Base-by-base conservation (phyloP, 768 basidiomycete genomes). In the Russula earlei region DNA sequence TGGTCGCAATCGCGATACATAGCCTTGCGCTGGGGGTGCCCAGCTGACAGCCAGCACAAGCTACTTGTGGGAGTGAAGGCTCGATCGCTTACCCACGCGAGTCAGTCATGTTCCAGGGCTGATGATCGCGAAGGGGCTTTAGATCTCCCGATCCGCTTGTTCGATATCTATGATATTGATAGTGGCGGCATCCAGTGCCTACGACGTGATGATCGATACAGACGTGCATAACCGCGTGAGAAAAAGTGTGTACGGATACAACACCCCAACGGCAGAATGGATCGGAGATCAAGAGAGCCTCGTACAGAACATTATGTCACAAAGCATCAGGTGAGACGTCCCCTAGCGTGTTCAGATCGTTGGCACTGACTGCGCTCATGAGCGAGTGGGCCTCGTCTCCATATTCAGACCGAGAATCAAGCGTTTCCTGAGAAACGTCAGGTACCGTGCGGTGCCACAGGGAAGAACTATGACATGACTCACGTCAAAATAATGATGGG, bases 401-500 rank as follows among this genome's bases (percentile, higher is more conserved):
- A 52, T 77, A 79, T 64, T 85, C 88, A 1, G 87, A 91, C 9
- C 74, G 77, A 7, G 77, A 74, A 62, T 87, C 86, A 42, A 89
- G 80, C 7, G 80, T 82, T 71, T 90, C 87, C 87, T 90, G 36
- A 29, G 43, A 51, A 25, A 52, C 15, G 47, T 52, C 49, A 56
- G 37, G 49, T n/a, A 10, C 27, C n/a, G 47, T 62, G 22, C 24
- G 31, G 42, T 54, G 38, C 49, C 58, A 17, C 52, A 19, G 27
- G n/a, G 43, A 14, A 33, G n/a, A 56, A 45, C 11, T 36, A 43
- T 17, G 12, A 74, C 85, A 43, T 17, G 12, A 74, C 85, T 60
- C 55, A 90, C 95, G 70, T 95, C 92, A 70, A 99, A 98, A 74
- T 94, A 99, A 67, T 95, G 92, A 62, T 84, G 75, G 19, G 90